A percentile compares a stretch with the other conserved stretches of the same genome.
These are phyloP conservation scores for Mentha longifolia DNA, from an alignment of 257 asterid species.

Conservation along the genomic window DNA sequence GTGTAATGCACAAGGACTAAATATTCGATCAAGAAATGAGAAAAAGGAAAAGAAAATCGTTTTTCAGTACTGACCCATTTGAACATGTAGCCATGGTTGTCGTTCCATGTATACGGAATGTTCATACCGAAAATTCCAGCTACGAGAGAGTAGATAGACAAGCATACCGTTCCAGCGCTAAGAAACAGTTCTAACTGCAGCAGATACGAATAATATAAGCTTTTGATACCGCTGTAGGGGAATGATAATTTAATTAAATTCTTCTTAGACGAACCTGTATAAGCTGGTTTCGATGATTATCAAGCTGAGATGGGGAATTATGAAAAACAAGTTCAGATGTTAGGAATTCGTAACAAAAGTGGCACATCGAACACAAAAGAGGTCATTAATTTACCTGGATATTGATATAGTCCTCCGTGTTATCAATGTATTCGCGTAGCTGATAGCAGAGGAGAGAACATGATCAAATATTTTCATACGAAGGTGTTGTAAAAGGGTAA, in stretches of 20 bases:
- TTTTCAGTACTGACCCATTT: constrained; percentile 70
- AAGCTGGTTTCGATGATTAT: constrained; percentile 93
- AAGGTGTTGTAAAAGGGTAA: no score
- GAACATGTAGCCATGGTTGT: constrained; percentile 59
- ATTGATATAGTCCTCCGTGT: constrained; percentile 93
- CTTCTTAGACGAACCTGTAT: constrained; percentile 64
- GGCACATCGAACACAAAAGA: background rate
- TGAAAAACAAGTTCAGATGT: constrained; percentile 21
- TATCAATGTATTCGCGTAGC: constrained; percentile 92
- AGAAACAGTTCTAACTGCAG: constrained; percentile 91
- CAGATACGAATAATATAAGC: background rate
- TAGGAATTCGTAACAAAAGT: background rate
- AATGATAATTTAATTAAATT: background rate
- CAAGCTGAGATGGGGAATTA: constrained; percentile 61
- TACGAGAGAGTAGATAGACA: constrained; percentile 64
- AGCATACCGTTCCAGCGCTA: constrained; percentile 74
- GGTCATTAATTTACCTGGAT: constrained; percentile 64
- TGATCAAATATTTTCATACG: background rate
- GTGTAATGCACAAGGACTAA: background rate
- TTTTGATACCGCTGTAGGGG: background rate
- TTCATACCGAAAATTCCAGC: constrained; percentile 90
- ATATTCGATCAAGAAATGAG: background rate
- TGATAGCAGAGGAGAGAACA: constrained; percentile 34
- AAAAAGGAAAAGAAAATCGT: background rate
- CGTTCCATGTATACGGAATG: constrained; percentile 86